phyloP scores from a whole-genome alignment of 2,329 filamentous ascomycete genomes.

The Phaeophleospora eucalypticola region DNA sequence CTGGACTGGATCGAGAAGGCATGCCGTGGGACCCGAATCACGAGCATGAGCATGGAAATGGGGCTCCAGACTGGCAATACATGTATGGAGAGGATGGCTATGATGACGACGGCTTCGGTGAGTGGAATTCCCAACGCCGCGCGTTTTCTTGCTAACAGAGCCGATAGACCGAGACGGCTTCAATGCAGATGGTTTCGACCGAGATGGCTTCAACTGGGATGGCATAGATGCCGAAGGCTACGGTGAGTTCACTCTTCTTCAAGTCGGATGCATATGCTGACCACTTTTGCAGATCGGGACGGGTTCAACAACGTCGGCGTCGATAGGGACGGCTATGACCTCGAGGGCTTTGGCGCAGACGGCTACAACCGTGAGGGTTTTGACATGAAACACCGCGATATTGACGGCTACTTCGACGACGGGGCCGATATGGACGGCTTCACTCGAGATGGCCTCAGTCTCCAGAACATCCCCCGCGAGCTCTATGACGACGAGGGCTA shows the following conservation, averaged over 20 bases:
- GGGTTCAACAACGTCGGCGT: not conserved
- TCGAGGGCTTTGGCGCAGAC: no score
- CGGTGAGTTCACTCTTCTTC: not conserved
- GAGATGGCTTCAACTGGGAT: conserved; percentile 1
- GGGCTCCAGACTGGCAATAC: not conserved
- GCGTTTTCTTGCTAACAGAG: no score
- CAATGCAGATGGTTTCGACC: not conserved
- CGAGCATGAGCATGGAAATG: conserved; percentile 6
- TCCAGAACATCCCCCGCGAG: not conserved
- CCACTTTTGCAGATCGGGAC: not conserved
- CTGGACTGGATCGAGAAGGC: conserved; percentile 7
- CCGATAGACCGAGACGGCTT: conserved; percentile 3
- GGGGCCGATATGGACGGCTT: conserved; percentile 2
- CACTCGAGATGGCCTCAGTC: not conserved
- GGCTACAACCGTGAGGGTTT: conserved; percentile 1
- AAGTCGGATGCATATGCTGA: not conserved
- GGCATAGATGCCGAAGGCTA: not conserved
- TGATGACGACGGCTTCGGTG: conserved; percentile 4
- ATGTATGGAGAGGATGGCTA: not conserved
- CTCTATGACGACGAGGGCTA: conserved; percentile 3
- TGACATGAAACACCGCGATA: not conserved
- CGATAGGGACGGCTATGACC: no score
- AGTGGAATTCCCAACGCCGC: not conserved
- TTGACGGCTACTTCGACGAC: not conserved
- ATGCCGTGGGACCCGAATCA: conserved; percentile 2